These are phyloP conservation scores for Cryptococcus sp. DNA, from an alignment of 1,284 basidiomycete genomes.

Conservation along the genomic window DNA sequence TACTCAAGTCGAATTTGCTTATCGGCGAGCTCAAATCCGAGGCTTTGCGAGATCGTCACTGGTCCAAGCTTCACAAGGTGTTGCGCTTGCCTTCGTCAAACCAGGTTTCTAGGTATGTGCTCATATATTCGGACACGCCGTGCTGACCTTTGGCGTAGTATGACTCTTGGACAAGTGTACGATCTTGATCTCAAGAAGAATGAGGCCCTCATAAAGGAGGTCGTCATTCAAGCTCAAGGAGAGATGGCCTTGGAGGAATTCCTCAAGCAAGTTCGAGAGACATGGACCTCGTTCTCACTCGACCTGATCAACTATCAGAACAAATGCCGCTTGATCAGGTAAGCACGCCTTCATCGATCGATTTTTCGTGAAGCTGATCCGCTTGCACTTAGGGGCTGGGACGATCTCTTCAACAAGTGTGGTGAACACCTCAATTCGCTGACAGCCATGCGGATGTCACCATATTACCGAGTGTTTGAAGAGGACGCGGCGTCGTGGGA, in stretches of 20 bases:
- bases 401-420: conserved; percentile 95
- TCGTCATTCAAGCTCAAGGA: conserved; percentile 96
- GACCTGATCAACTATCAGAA: conserved; percentile 99
- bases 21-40: conserved; percentile 95
- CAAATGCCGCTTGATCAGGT: conserved; percentile 93
- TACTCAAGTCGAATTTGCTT: conserved; percentile 86
- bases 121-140: conserved; percentile 21
- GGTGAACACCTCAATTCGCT: conserved; percentile 95
- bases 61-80: conserved; percentile 97
- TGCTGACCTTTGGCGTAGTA: conserved; percentile 56
- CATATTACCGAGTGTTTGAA: conserved; percentile 96
- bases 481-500: conserved; percentile 93
- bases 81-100: conserved; percentile 68
- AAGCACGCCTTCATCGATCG: conserved; percentile 21
- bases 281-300: conserved; percentile 93
- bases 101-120: conserved; percentile 59
- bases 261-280: conserved; percentile 93
- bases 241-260: conserved; percentile 97
- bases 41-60: conserved; percentile 95
- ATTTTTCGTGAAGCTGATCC: conserved; percentile 1
- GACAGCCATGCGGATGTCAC: conserved; percentile 94
- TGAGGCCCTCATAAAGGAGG: conserved; percentile 86
- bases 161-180: conserved; percentile 96
- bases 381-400: conserved; percentile 73
- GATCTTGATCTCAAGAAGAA: conserved; percentile 95